Evolutionary conservation across 768 basidiomycete genomes (phyloP).

Genomic region (Phaeolepiota aurea): DNA sequence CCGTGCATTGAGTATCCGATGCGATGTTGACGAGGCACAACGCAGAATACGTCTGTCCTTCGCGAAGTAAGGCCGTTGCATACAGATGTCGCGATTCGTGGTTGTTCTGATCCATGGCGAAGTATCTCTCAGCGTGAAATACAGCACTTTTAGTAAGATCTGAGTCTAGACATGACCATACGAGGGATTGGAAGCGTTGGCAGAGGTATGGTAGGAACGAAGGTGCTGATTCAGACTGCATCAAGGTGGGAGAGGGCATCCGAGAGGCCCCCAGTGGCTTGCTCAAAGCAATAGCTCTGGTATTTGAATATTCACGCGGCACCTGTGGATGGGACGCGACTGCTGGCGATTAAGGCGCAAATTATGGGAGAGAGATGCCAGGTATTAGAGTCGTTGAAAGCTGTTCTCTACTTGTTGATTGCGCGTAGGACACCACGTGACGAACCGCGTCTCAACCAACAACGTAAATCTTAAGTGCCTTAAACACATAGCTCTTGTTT

Average conservation of each 20-base stretch:
- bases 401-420: neutral
- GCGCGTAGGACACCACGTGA: neutral
- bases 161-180: slow-evolving; percentile 81
- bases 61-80: slow-evolving; percentile 65
- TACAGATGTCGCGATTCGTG: slow-evolving; percentile 84
- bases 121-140: slow-evolving; percentile 86
- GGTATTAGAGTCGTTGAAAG: too few relatives aligned
- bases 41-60: slow-evolving; percentile 70
- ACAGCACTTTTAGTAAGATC: slow-evolving; percentile 73
- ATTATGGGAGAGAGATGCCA: neutral
- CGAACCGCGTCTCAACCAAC: neutral
- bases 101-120: slow-evolving; percentile 55
- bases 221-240: slow-evolving; percentile 50
- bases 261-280: slow-evolving; percentile 20
- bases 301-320: slow-evolving; percentile 8
- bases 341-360: neutral
- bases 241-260: slow-evolving; percentile 19
- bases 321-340: neutral
- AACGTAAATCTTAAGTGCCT: neutral
- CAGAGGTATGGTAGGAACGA: slow-evolving; percentile 48
- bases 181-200: slow-evolving; percentile 61
- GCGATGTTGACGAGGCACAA: slow-evolving; percentile 59
- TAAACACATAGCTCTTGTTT: neutral
- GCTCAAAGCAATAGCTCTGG: neutral
- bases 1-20: slow-evolving; percentile 52